Percentiles rank a stretch among this genome's conserved stretches.
Conservation (phyloP, 352 stramenopile species). For the Phytopythium mirpurense region DNA sequence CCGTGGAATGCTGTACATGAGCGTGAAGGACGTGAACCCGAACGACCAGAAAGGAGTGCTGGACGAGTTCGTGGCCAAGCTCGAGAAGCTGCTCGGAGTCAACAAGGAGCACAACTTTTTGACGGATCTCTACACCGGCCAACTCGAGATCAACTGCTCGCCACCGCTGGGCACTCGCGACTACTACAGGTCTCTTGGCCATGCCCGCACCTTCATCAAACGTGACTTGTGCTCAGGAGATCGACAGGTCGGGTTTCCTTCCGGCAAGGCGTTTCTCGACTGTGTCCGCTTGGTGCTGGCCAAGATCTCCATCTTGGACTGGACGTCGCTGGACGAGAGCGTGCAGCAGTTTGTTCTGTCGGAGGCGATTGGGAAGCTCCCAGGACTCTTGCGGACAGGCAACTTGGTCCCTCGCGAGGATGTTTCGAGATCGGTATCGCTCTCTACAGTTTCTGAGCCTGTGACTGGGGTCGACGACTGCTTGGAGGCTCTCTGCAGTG, state of each 20-base stretch:
- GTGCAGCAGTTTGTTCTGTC: constrained; percentile 40
- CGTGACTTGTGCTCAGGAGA: constrained; percentile 10
- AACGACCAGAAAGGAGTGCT: constrained; percentile 46
- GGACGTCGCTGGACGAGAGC: constrained; percentile 69
- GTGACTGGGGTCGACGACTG: constrained; percentile 24
- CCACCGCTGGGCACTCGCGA: constrained; percentile 51
- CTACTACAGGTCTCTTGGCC: constrained; percentile 57
- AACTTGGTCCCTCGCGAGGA: constrained; percentile 24
- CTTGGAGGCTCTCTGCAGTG: constrained; percentile 20
- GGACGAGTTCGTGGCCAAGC: constrained; percentile 41
- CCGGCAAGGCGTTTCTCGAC: constrained; percentile 55
- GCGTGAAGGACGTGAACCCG: constrained; percentile 64
- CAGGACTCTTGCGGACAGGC: constrained; percentile 43
- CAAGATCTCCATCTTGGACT: constrained; percentile 80
- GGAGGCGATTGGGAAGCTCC: constrained; percentile 40
- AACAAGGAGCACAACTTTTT: constrained; percentile 63
- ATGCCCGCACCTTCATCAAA: constrained; percentile 27
- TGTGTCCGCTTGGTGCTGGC: constrained; percentile 65
- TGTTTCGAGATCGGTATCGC: constrained; percentile 6
- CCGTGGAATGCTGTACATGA: constrained; percentile 50
- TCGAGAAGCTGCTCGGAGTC: constrained; percentile 27
- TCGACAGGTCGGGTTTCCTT: constrained; percentile 30
- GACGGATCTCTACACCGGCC: constrained; percentile 51
- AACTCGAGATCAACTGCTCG: constrained; percentile 59
- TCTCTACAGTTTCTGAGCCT: constrained; percentile 11